Evolutionary conservation across 2,329 filamentous ascomycete species (phyloP).

Genomic region (Pseudogymnoascus sp.): DNA sequence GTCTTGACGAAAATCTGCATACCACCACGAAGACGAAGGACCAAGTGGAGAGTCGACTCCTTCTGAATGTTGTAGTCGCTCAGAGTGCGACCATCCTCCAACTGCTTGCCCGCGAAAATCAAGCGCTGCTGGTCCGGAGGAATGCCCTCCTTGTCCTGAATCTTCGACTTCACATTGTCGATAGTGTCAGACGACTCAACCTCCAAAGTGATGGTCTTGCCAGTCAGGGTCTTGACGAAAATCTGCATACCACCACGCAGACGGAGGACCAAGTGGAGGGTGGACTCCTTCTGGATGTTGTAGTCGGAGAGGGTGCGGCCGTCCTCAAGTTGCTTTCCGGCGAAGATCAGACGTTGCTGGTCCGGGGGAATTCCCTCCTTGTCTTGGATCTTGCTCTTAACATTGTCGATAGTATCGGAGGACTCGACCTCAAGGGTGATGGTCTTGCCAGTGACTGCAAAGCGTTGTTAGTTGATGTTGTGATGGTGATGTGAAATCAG

Average conservation of each 20-base stretch:
- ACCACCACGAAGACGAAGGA: conserved; percentile 73
- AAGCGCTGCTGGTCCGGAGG: conserved; percentile 90
- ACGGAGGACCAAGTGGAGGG: conserved; percentile 77
- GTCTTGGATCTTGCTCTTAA: conserved; percentile 95
- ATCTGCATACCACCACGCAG: conserved; percentile 88
- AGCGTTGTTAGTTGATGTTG: conserved; percentile 60
- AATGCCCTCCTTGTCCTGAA: conserved; percentile 88
- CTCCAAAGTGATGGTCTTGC: conserved; percentile 91
- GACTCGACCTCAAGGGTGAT: conserved; percentile 88
- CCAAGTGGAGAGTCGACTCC: conserved; percentile 73
- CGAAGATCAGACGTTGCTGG: conserved; percentile 93
- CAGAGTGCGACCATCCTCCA: conserved; percentile 85
- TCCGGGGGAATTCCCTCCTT: conserved; percentile 96
- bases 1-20: conserved; percentile 72
- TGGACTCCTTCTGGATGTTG: conserved; percentile 92
- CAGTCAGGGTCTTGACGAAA: conserved; percentile 79
- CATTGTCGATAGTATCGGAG: conserved; percentile 88
- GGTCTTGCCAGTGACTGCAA: conserved; percentile 80
- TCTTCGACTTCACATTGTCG: conserved; percentile 91
- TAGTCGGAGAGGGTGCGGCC: conserved; percentile 85
- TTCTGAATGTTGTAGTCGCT: conserved; percentile 97
- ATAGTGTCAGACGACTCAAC: conserved; percentile 87
- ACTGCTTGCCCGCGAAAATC: conserved; percentile 88
- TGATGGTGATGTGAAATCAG: conserved; percentile 50
- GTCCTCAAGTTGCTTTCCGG: conserved; percentile 93